Evolutionary conservation across 2,329 filamentous ascomycete genomes (phyloP).

Genomic region (Graphilbum sp.): DNA sequence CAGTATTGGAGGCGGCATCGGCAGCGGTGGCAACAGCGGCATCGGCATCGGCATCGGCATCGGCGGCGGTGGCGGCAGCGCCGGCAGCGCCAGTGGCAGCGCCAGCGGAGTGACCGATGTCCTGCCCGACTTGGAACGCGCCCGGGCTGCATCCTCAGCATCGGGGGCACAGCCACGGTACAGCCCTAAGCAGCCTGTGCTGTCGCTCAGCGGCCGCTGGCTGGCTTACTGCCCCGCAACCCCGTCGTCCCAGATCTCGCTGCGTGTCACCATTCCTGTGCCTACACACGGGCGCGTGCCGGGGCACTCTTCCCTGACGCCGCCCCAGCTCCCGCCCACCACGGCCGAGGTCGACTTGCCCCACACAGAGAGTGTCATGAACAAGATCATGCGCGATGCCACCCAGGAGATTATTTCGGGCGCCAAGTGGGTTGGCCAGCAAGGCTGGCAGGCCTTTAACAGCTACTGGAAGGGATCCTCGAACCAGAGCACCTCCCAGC

Average conservation of each 20-base stretch:
- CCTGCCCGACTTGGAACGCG: slow-evolving; percentile 22
- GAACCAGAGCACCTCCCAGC: slow-evolving; percentile 15
- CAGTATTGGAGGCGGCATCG: neutral
- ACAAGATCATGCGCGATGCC: slow-evolving; percentile 62
- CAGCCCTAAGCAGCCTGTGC: slow-evolving; percentile 42
- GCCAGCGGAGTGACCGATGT: neutral
- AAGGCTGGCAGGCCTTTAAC: slow-evolving; percentile 62
- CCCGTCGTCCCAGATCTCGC: slow-evolving; percentile 52
- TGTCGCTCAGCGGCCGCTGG: slow-evolving; percentile 58
- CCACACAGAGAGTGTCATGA: slow-evolving; percentile 53
- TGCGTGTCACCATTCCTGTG: slow-evolving; percentile 49
- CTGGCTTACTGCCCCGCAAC: slow-evolving; percentile 59
- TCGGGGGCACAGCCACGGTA: slow-evolving; percentile 22
- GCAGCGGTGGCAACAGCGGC: neutral
- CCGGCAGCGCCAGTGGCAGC: neutral
- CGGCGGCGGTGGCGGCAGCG: neutral
- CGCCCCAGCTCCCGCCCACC: slow-evolving; percentile 50
- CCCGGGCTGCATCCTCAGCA: slow-evolving; percentile 13
- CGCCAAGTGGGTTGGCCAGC: slow-evolving; percentile 61
- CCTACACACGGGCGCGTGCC: slow-evolving; percentile 37
- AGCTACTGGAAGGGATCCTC: slow-evolving; percentile 55
- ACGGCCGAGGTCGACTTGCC: slow-evolving; percentile 58
- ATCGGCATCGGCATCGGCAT: neutral
- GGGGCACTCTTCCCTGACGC: slow-evolving; percentile 41
- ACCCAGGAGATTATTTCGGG: slow-evolving; percentile 64